Percentiles rank a stretch among this genome's conserved stretches.
These are phyloP conservation scores for Colletotrichum truncatum DNA, from an alignment of 2,329 filamentous ascomycete genomes.

Conservation along the genomic window DNA sequence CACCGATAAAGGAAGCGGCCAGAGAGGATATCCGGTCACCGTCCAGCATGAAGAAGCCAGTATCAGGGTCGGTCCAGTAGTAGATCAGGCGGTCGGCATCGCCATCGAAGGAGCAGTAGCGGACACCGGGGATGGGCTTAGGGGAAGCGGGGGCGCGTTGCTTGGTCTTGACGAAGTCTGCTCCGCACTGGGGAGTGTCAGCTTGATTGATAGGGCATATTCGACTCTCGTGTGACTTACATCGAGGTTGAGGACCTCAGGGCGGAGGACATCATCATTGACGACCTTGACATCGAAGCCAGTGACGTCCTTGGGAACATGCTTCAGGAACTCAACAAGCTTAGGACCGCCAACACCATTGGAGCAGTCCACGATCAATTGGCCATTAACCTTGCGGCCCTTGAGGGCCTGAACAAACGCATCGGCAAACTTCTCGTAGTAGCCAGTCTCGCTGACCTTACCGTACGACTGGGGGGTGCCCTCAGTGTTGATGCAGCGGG, in stretches of 20 bases:
- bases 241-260: slow-evolving; percentile 88
- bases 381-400: slow-evolving; percentile 76
- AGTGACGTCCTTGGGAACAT: slow-evolving; percentile 75
- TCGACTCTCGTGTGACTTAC: slow-evolving; percentile 56
- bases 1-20: slow-evolving; percentile 91
- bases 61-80: slow-evolving; percentile 87
- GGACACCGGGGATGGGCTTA: slow-evolving; percentile 77
- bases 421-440: slow-evolving; percentile 89
- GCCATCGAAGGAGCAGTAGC: slow-evolving; percentile 92
- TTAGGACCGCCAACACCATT: slow-evolving; percentile 97
- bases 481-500: slow-evolving; percentile 92
- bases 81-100: slow-evolving; percentile 96
- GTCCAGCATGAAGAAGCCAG: slow-evolving; percentile 90
- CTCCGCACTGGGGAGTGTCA: slow-evolving; percentile 74
- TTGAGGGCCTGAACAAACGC: slow-evolving; percentile 88
- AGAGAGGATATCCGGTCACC: slow-evolving; percentile 97
- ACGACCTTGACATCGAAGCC: slow-evolving; percentile 84
- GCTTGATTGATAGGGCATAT: background rate
- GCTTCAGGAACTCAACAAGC: slow-evolving; percentile 84
- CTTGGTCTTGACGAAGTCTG: slow-evolving; percentile 97
- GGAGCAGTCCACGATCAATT: slow-evolving; percentile 90
- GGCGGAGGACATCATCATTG: slow-evolving; percentile 92
- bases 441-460: slow-evolving; percentile 86
- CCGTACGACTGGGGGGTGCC: slow-evolving; percentile 89
- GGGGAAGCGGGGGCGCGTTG: slow-evolving; percentile 88